Base-by-base conservation (phyloP, 768 basidiomycete genomes). In the Podaxis sp. region DNA sequence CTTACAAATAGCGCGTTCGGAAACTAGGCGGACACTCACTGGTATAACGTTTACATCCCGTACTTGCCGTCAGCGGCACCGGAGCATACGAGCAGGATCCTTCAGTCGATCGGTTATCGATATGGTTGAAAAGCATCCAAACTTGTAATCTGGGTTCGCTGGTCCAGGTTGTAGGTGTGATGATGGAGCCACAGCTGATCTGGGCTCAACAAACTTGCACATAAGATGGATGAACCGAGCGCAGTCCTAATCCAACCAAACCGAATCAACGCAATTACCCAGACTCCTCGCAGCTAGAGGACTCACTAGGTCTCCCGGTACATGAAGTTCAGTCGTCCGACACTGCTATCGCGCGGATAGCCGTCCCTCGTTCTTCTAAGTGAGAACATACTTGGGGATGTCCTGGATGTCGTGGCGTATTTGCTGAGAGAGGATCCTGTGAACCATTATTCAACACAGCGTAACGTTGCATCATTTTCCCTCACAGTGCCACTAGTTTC, bases 1-100 rank as follows among this genome's bases (percentile, higher is more conserved):
- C 10, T 50, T 41, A 24, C 11, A 51, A 59, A 40, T 59, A 60
- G 50, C 33, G 13, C 10, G 13, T 38, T 52, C 58, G 58, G 58
- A 60, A 52, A 26, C 4, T 22, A 20, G 41, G 22, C 50, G 46
- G 54, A 40, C 7, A 38, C 36, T 55, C 38, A 38, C 36, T 56
- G 13, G 30, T 46, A 22, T 30, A 60, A 24, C 49, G 26, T 40
- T 51, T 58, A 49, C 48, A 58, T 44, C 30, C 26, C 26, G 33
- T n/a, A n/a, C 20, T 17, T 7, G 36, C 54, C 54, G 33, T 15
- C 37, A 40, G 58, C 20, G 10, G 2, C 26, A 13, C 38, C 41
- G 22, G 20, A 26, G 38, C 58, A 26, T 40, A 13, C 28, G 48
- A 7, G n/a, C 15, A 37, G 37, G 38, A 40, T 60, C 13, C 36